Conservation (phyloP, 257 asterid species). For the Perilla frutescens region DNA sequence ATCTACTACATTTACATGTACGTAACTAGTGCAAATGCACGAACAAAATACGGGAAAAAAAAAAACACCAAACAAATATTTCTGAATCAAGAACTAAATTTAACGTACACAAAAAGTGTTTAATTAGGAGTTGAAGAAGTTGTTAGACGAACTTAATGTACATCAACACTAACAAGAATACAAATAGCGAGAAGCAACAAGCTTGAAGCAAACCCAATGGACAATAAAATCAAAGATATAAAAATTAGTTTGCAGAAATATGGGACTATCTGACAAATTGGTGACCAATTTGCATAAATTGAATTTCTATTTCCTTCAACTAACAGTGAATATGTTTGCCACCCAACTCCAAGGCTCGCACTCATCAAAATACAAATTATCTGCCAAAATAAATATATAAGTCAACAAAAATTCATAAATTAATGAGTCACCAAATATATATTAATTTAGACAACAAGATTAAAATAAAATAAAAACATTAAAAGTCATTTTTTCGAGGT, state of each 20-base stretch:
- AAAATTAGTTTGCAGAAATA: slow-evolving; percentile 39
- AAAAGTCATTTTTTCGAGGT: too few relatives aligned
- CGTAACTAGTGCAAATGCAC: too few relatives aligned
- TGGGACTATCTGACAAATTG: slow-evolving; percentile 35
- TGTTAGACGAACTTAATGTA: too few relatives aligned
- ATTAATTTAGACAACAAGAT: too few relatives aligned
- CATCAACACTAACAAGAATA: not conserved
- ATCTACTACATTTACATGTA: too few relatives aligned
- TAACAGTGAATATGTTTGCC: slow-evolving; percentile 40
- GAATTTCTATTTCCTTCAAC: slow-evolving; percentile 29
- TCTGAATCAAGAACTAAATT: too few relatives aligned
- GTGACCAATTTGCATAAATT: slow-evolving; percentile 30
- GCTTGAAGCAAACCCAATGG: slow-evolving; percentile 34
- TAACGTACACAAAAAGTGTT: too few relatives aligned
- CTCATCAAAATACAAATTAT: slow-evolving; percentile 27
- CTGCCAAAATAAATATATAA: slow-evolving; percentile 15
- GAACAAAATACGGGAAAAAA: too few relatives aligned
- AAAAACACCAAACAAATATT: too few relatives aligned
- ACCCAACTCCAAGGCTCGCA: slow-evolving; percentile 40
- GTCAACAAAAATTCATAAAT: not conserved
- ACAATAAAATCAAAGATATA: slow-evolving; percentile 30
- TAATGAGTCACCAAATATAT: too few relatives aligned
- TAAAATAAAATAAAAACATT: too few relatives aligned
- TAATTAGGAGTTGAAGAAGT: too few relatives aligned
- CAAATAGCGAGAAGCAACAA: slow-evolving; percentile 16